A percentile compares a stretch with the other conserved stretches of the same genome.
Evolutionary conservation across 176 grass and related monocot genomes (phyloP).

Genomic region (Triticum monococcum): DNA sequence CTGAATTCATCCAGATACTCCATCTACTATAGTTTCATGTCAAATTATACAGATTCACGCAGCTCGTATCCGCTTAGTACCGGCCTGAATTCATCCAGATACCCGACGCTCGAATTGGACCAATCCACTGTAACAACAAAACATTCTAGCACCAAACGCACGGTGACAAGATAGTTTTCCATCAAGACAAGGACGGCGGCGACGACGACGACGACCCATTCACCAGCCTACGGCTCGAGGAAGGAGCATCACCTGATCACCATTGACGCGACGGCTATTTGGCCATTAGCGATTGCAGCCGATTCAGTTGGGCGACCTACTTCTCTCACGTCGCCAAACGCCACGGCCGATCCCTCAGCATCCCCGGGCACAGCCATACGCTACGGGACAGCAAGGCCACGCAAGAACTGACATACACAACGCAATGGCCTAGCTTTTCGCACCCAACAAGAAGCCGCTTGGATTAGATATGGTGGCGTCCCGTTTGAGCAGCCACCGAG

Average conservation of each 20-base stretch:
- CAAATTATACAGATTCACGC: neutral
- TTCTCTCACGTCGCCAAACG: neutral
- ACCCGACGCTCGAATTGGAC: too few relatives aligned
- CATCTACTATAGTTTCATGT: neutral
- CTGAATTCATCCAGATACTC: neutral
- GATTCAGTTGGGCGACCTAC: slow-evolving; percentile 33
- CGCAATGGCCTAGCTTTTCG: slow-evolving; percentile 21
- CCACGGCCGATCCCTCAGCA: neutral
- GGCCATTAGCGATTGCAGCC: neutral
- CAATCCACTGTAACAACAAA: too few relatives aligned
- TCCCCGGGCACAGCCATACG: neutral
- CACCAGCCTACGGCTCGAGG: neutral
- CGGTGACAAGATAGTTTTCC: neutral
- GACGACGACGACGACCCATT: neutral
- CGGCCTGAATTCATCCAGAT: too few relatives aligned
- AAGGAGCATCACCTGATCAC: neutral
- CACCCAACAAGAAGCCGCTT: slow-evolving; percentile 28
- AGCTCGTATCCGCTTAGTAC: too few relatives aligned
- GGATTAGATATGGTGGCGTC: neutral
- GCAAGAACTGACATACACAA: slow-evolving; percentile 7
- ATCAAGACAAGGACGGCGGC: neutral
- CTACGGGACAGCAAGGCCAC: neutral
- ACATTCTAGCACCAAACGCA: neutral
- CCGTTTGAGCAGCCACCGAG: neutral
- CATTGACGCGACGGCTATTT: slow-evolving; percentile 21